Evolutionary conservation across 164 flowering plant genomes (phyloP).

Genomic region (Chimonanthus salicifolius): DNA sequence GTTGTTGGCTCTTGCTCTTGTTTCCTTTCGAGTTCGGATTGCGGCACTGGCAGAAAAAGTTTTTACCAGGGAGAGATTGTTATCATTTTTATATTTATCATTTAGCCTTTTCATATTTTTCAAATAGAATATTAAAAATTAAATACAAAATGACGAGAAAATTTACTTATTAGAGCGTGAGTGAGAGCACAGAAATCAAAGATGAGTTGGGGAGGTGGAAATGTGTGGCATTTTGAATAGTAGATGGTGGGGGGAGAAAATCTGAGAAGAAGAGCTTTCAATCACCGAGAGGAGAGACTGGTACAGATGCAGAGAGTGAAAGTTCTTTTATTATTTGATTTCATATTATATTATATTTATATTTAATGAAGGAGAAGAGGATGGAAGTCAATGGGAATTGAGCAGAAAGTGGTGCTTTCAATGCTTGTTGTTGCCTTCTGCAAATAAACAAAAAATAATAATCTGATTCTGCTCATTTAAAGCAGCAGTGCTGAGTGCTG

Average conservation of each 20-base stretch:
- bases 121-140: neutral
- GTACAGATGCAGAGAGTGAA: neutral
- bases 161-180: too few relatives aligned
- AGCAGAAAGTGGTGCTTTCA: neutral
- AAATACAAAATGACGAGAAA: too few relatives aligned
- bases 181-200: neutral
- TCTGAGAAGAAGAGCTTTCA: conserved; percentile 16
- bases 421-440: neutral
- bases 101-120: neutral
- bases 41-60: neutral
- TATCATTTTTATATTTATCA: too few relatives aligned
- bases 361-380: neutral
- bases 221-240: conserved; percentile 9
- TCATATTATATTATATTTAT: neutral
- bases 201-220: neutral
- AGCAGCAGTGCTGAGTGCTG: neutral
- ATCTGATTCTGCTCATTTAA: neutral
- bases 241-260: neutral
- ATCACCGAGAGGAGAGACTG: conserved; percentile 22
- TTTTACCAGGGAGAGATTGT: conserved; percentile 9
- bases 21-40: conserved; percentile 6
- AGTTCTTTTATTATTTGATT: too few relatives aligned
- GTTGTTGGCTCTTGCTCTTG: neutral
- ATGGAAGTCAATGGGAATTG: neutral
- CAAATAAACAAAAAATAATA: neutral